Percentiles rank a stretch among this genome's conserved stretches.
Conservation (phyloP, 495 filamentous ascomycete species). For the Neurospora sp. region DNA sequence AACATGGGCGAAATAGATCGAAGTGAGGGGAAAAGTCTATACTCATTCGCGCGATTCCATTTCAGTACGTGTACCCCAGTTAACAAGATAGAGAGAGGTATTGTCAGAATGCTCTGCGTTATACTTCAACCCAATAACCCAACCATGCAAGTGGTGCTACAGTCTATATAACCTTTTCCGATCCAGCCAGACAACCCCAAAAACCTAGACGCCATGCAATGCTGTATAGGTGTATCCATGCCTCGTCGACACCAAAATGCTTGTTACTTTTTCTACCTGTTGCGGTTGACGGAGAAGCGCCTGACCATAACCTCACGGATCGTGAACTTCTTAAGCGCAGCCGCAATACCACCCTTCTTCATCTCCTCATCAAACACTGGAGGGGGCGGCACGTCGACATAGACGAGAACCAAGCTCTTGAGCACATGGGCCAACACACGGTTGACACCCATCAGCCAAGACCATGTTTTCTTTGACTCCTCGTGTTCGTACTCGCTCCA, state of each 20-base stretch:
- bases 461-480: constrained; percentile 55
- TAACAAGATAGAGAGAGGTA: neutral
- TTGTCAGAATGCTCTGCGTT: neutral
- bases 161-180: neutral
- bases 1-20: neutral
- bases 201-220: neutral
- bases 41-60: neutral
- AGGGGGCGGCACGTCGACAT: constrained; percentile 83
- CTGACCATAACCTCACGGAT: constrained; percentile 73
- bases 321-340: constrained; percentile 57
- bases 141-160: neutral
- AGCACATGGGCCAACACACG: constrained; percentile 81
- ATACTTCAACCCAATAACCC: neutral
- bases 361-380: constrained; percentile 27
- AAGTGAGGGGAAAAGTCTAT: neutral
- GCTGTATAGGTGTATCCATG: neutral
- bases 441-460: constrained; percentile 87
- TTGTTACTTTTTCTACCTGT: constrained; percentile 13
- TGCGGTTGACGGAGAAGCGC: constrained; percentile 78
- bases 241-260: neutral
- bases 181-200: neutral
- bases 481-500: constrained; percentile 49
- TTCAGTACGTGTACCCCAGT: neutral
- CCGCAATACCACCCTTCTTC: constrained; percentile 45
- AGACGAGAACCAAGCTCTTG: constrained; percentile 79